Percentiles rank a stretch among this genome's conserved stretches.
These are phyloP conservation scores for Pseudohalonectria lignicola DNA, from an alignment of 2,329 filamentous ascomycete genomes.

Conservation along the genomic window DNA sequence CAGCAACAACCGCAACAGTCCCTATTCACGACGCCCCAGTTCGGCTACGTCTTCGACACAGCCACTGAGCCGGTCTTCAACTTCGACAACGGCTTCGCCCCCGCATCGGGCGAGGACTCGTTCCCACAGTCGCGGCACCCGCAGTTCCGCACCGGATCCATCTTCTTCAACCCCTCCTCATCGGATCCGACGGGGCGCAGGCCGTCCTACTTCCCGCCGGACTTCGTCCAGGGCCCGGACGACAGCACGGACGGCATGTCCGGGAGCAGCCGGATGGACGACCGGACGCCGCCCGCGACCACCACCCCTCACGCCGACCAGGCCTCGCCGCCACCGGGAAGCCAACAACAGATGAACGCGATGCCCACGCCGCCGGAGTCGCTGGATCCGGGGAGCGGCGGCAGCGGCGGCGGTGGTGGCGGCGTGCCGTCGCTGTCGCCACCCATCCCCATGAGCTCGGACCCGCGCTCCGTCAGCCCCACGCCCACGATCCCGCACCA, in stretches of 20 bases:
- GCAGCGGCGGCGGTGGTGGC: conserved; percentile 14
- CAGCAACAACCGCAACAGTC: conserved; percentile 21
- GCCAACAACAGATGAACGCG: no score
- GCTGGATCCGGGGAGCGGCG: no score
- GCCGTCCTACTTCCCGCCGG: conserved; percentile 53
- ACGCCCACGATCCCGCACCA: conserved; percentile 20
- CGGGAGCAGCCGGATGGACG: conserved; percentile 13
- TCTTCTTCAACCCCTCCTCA: conserved; percentile 48
- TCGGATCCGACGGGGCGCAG: conserved; percentile 43
- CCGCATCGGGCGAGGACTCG: conserved; percentile 12
- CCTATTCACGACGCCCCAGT: conserved; percentile 39
- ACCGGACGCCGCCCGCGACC: conserved; percentile 21
- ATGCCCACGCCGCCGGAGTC: conserved; percentile 33
- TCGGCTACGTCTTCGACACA: conserved; percentile 48
- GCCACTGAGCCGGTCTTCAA: conserved; percentile 34
- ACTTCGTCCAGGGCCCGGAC: conserved; percentile 12
- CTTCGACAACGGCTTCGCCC: conserved; percentile 2
- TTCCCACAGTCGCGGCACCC: conserved; percentile 24
- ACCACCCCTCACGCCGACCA: conserved; percentile 10
- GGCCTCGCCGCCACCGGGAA: conserved; percentile 9
- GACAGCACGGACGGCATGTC: no score
- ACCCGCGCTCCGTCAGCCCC: conserved; percentile 16
- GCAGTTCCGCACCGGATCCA: conserved; percentile 55
- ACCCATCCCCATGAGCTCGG: conserved; percentile 12
- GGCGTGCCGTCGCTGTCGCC: conserved; percentile 24